Conservation (phyloP, 2,329 filamentous ascomycete genomes). For the Neodidymelliopsis sp. region DNA sequence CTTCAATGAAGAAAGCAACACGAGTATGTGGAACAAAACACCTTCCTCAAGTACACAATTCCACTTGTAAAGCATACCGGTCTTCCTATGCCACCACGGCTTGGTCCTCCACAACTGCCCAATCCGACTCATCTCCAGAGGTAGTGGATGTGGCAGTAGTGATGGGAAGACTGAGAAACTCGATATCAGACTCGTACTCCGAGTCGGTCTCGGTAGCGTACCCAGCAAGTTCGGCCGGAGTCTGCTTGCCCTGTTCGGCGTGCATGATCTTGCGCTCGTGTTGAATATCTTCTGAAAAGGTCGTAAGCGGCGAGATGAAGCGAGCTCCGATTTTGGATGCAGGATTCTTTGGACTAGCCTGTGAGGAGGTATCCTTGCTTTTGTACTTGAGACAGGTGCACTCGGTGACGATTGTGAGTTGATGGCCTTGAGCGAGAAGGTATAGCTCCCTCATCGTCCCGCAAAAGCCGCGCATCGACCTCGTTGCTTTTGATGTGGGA, state of each 20-base stretch:
- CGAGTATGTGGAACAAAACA: no score
- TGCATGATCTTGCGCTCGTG: conserved; percentile 5
- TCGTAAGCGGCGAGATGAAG: conserved; percentile 9
- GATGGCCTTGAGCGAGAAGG: not conserved
- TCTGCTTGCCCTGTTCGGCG: not conserved
- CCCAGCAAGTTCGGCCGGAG: not conserved
- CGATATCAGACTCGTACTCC: conserved; percentile 10
- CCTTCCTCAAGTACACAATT: no score
- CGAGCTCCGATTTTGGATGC: conserved; percentile 6
- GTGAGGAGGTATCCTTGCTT: no score
- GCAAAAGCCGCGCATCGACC: not conserved
- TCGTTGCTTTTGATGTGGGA: not conserved
- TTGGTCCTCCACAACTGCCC: conserved; percentile 15
- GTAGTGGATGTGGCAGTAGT: conserved; percentile 8
- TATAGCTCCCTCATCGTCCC: not conserved
- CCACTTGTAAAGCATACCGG: no score
- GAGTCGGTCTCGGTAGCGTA: conserved; percentile 7
- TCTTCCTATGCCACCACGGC: no score
- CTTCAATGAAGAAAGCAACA: no score
- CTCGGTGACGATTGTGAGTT: no score
- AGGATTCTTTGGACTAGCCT: no score
- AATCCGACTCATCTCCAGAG: conserved; percentile 11
- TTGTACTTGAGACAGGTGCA: no score
- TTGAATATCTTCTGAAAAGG: conserved; percentile 10
- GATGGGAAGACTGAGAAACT: conserved; percentile 5